phyloP scores from a whole-genome alignment of 257 asterid species.

The Rubia yunnanensis region DNA sequence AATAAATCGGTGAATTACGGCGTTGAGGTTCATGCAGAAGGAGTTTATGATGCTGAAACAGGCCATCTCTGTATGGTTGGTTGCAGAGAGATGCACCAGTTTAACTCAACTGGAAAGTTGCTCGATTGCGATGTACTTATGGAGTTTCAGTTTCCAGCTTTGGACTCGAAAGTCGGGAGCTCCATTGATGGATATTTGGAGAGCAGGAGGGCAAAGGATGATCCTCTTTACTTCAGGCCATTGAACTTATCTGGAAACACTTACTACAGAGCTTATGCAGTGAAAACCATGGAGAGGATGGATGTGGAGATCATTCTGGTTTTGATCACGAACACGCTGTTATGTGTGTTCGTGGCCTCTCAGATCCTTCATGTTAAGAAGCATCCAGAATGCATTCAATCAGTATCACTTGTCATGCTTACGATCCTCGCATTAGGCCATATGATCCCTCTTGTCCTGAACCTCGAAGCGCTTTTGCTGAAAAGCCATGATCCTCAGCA shows the following conservation, averaged over 20 bases:
- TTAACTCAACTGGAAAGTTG: neutral
- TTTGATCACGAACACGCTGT: slow-evolving; percentile 44
- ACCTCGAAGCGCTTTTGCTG: slow-evolving; percentile 44
- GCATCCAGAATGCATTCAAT: slow-evolving; percentile 35
- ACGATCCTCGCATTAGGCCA: slow-evolving; percentile 42
- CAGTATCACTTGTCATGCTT: slow-evolving; percentile 45
- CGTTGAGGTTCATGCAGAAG: slow-evolving; percentile 48
- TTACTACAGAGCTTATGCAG: slow-evolving; percentile 12
- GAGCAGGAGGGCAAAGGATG: slow-evolving; percentile 35
- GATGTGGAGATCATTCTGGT: slow-evolving; percentile 57
- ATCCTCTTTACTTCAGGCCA: slow-evolving; percentile 38
- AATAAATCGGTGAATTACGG: slow-evolving; percentile 12
- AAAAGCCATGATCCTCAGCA: slow-evolving; percentile 14
- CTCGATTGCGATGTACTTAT: slow-evolving; percentile 50
- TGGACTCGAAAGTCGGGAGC: slow-evolving; percentile 14
- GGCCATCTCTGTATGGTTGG: slow-evolving; percentile 70
- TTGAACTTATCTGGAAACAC: slow-evolving; percentile 26
- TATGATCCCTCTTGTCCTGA: slow-evolving; percentile 55
- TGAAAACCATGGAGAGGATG: slow-evolving; percentile 52
- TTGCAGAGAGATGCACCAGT: slow-evolving; percentile 32
- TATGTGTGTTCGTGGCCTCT: slow-evolving; percentile 34
- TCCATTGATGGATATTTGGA: slow-evolving; percentile 30
- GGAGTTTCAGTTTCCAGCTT: slow-evolving; percentile 28
- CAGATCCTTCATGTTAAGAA: slow-evolving; percentile 49
- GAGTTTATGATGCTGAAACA: slow-evolving; percentile 34